These are phyloP conservation scores for Simmondsia chinensis DNA, from an alignment of 148 eudicot species.

Conservation along the genomic window DNA sequence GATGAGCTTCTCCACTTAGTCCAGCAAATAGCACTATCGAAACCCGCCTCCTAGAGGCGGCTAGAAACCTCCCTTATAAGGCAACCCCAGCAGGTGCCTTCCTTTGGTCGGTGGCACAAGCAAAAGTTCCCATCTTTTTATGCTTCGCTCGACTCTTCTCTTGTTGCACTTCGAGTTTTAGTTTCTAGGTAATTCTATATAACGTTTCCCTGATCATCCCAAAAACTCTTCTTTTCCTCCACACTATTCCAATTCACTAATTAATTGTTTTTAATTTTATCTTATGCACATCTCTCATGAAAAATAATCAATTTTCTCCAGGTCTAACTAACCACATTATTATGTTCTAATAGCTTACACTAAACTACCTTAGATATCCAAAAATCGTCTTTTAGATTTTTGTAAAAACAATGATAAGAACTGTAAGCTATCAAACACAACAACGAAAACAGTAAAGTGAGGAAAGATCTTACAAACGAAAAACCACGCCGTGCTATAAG, in stretches of 20 bases:
- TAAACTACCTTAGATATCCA: too few relatives aligned
- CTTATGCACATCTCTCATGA: too few relatives aligned
- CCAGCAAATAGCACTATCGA: conserved; percentile 61
- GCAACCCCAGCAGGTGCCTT: conserved; percentile 44
- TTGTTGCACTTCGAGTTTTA: conserved; percentile 43
- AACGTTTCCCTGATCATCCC: conserved; percentile 57
- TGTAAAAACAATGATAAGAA: too few relatives aligned
- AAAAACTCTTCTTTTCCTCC: conserved; percentile 32
- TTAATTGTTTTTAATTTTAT: too few relatives aligned
- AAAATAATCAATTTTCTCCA: too few relatives aligned
- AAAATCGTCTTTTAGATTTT: too few relatives aligned
- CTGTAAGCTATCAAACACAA: too few relatives aligned
- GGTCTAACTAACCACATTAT: too few relatives aligned
- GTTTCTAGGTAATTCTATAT: conserved; percentile 50
- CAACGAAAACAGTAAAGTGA: too few relatives aligned
- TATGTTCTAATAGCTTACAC: too few relatives aligned
- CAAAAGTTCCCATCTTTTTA: conserved; percentile 30
- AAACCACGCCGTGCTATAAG: too few relatives aligned
- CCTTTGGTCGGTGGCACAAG: conserved; percentile 22
- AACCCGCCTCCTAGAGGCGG: conserved; percentile 48
- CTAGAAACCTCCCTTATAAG: conserved; percentile 41
- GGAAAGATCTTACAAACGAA: too few relatives aligned
- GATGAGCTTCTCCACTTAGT: conserved; percentile 81
- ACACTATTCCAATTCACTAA: conserved; percentile 2
- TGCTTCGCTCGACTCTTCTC: conserved; percentile 46